A percentile compares a stretch with the other conserved stretches of the same genome.
Conservation (phyloP, 2,329 filamentous ascomycete species). For the Aspergillus costaricaensis region DNA sequence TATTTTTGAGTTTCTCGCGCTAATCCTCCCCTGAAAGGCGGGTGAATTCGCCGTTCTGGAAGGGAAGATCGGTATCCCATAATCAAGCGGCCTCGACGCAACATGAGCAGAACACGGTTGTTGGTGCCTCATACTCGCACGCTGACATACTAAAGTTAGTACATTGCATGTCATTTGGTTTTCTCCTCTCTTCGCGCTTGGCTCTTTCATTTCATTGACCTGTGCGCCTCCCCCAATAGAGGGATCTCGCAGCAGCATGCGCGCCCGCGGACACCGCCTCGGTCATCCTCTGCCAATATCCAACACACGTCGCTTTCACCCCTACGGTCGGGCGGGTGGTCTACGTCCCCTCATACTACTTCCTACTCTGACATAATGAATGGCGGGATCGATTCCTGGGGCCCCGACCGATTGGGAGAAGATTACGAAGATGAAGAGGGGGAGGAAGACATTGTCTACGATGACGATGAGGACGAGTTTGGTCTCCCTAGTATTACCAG, state of each 20-base stretch:
- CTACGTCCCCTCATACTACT: constrained; percentile 64
- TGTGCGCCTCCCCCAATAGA: constrained; percentile 20
- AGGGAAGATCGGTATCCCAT: constrained; percentile 56
- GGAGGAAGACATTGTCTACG: constrained; percentile 73
- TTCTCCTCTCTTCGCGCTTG: background rate
- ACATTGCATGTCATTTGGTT: background rate
- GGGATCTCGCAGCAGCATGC: constrained; percentile 48
- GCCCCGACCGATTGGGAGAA: constrained; percentile 33
- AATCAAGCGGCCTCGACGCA: constrained; percentile 58
- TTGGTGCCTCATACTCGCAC: constrained; percentile 95
- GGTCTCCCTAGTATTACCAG: constrained; percentile 89
- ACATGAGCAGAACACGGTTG: constrained; percentile 71
- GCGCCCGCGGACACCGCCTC: constrained; percentile 73
- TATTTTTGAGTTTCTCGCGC: background rate
- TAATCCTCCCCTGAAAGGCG: constrained; percentile 51
- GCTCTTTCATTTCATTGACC: constrained; percentile 13
- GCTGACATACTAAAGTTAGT: constrained; percentile 84
- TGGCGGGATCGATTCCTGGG: constrained; percentile 81
- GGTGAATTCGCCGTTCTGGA: constrained; percentile 88
- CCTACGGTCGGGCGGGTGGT: constrained; percentile 44
- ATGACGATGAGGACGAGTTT: constrained; percentile 93
- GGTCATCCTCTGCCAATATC: constrained; percentile 56
- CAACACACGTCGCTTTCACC: constrained; percentile 56
- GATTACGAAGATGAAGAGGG: constrained; percentile 69
- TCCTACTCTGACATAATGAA: constrained; percentile 81